Percentiles rank a stretch among this genome's conserved stretches.
Conservation (phyloP, 2,329 filamentous ascomycete genomes). For the Didymella pomorum region DNA sequence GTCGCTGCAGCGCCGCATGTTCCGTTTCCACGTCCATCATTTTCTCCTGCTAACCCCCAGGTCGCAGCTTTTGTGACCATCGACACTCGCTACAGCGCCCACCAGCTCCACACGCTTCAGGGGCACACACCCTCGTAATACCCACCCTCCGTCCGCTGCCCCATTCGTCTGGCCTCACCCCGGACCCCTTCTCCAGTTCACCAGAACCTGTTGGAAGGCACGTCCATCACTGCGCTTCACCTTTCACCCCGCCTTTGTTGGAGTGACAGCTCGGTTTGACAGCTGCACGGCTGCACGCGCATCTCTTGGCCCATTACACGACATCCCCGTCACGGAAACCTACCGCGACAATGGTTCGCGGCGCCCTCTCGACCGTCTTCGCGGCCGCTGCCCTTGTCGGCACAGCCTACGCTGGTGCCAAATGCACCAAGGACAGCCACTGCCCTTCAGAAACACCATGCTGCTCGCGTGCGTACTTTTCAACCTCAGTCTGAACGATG, state of each 20-base stretch:
- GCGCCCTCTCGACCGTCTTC: conserved; percentile 38
- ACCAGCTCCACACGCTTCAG: conserved; percentile 16
- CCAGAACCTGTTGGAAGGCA: conserved; percentile 7
- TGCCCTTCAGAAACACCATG: conserved; percentile 70
- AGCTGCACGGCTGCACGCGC: conserved; percentile 29
- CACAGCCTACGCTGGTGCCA: conserved; percentile 43
- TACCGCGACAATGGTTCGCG: conserved; percentile 41
- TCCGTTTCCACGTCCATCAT: conserved; percentile 14
- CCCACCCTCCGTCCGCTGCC: conserved; percentile 5
- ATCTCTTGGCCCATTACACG: conserved; percentile 43
- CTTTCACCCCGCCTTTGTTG: conserved; percentile 2
- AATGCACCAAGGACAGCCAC: conserved; percentile 58
- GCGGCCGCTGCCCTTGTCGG: conserved; percentile 38
- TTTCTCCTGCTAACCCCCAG: conserved; percentile 7
- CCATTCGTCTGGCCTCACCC: conserved; percentile 15
- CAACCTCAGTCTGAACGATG: background rate
- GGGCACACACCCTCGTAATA: conserved; percentile 12
- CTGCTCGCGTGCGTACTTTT: conserved; percentile 50
- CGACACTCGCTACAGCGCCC: conserved; percentile 17
- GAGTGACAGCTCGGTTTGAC: conserved; percentile 28
- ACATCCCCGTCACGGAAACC: conserved; percentile 32
- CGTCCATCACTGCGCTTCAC: background rate
- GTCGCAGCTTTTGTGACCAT: conserved; percentile 12
- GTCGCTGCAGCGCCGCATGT: conserved; percentile 16
- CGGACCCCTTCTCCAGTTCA: conserved; percentile 4